Evolutionary conservation across 2,329 filamentous ascomycete species (phyloP), one percentile per base, ranked within the genome.

Genomic region (Leptographium lundbergii): DNA sequence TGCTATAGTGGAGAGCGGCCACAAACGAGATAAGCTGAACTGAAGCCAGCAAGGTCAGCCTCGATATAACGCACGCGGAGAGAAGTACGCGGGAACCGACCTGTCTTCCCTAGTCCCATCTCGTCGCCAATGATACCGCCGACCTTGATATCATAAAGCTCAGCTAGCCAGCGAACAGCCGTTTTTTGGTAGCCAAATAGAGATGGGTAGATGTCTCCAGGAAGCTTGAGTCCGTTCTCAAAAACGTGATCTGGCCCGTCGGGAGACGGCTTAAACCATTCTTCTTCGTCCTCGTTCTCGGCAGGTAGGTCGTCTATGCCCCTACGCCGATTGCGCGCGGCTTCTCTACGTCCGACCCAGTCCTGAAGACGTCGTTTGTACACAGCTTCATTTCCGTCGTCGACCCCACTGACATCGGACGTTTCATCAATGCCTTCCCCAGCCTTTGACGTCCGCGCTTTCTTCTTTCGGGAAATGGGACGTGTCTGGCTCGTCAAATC

Each of bases 151-250:
- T 85, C 84, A 69, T 95, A 92, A 2, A 99, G 76, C 70, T 99
- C 92, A 70, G 90, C 91, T 7, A 99, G 80, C 94, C 94, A 99
- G 68, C 96, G 88, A 4, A 99, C 91, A 4, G 92, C 91, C 0
- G 91, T 96, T 71, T 96, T 96, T 67, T 99, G 94, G 65, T 99
- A 99, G 63, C 95, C 90, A 66, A 97, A 99, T 0, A 99, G 75
- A 2, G 90, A 90, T 0, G 91, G 90, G 64, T 88, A 91, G 9
- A 99, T 92, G 66, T 99, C 94, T 2, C 94, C 94, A 1, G 94
- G 94, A 5, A 99, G 77, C 57, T 82, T 87, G 59, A 95, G 82
- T 3, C 82, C 87, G 47, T 88, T 86, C 57, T 88, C 85, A 56
- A 96, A 84, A 6, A 79, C 73, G 55, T 89, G 81, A 69, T 96